These are phyloP conservation scores for Kazachstania sp. DNA, from an alignment of 1,139 yeast species.

Conservation along the genomic window DNA sequence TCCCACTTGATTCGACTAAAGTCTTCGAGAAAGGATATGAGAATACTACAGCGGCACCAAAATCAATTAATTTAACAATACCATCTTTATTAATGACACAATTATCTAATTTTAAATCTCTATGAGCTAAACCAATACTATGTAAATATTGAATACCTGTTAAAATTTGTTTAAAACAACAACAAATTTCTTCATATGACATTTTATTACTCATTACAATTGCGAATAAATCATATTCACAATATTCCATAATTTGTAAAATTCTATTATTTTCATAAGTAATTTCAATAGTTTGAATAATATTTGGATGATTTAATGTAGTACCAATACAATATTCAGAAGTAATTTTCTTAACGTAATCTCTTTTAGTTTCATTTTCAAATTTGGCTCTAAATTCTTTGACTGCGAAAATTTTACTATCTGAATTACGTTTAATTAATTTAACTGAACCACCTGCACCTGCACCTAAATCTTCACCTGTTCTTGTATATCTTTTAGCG, in stretches of 20 bases:
- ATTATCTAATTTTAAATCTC: slow-evolving; percentile 87
- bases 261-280: slow-evolving; percentile 83
- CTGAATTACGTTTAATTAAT: slow-evolving; percentile 59
- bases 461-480: slow-evolving; percentile 84
- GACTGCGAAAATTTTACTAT: slow-evolving; percentile 75
- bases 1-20: slow-evolving; percentile 75
- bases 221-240: slow-evolving; percentile 87
- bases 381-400: slow-evolving; percentile 81
- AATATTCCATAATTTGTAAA: slow-evolving; percentile 89
- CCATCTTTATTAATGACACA: slow-evolving; percentile 84
- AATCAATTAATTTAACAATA: slow-evolving; percentile 82
- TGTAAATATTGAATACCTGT: slow-evolving; percentile 79
- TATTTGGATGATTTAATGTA: slow-evolving; percentile 82
- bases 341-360: slow-evolving; percentile 86
- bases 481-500: slow-evolving; percentile 68
- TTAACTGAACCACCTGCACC: slow-evolving; percentile 96
- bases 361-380: slow-evolving; percentile 69
- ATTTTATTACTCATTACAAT: slow-evolving; percentile 93
- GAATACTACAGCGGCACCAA: slow-evolving; percentile 90
- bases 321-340: slow-evolving; percentile 95
- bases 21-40: slow-evolving; percentile 82
- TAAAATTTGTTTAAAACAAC: slow-evolving; percentile 83
- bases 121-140: slow-evolving; percentile 80
- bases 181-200: slow-evolving; percentile 76
- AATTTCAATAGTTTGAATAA: slow-evolving; percentile 84